Evolutionary conservation across 1,139 yeast genomes (phyloP).

Genomic region (Taphrina communis): DNA sequence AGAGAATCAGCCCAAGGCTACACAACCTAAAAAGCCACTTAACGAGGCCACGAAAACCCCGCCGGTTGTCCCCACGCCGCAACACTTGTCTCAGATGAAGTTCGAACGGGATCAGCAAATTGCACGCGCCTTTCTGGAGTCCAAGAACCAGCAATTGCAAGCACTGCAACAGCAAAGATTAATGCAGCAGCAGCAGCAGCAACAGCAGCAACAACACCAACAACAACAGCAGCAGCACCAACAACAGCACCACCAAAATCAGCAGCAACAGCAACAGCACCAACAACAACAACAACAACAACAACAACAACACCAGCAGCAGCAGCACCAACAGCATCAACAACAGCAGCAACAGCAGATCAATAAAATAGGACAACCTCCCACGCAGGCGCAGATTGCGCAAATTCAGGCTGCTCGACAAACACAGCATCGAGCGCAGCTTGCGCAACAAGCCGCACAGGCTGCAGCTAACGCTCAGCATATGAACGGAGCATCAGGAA

Average conservation of each 20-base stretch:
- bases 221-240: constrained; percentile 25
- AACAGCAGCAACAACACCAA: constrained; percentile 48
- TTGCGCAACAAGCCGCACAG: constrained; percentile 46
- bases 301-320: constrained; percentile 40
- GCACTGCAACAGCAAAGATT: constrained; percentile 42
- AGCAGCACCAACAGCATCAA: constrained; percentile 68
- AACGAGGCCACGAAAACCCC: constrained; percentile 35
- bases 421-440: constrained; percentile 22
- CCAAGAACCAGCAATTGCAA: constrained; percentile 52
- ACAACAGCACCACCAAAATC: constrained; percentile 44
- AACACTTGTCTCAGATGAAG: constrained; percentile 79
- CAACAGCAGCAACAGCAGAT: constrained; percentile 76
- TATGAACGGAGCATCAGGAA: constrained; percentile 12
- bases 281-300: constrained; percentile 51
- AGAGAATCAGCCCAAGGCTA: constrained; percentile 49
- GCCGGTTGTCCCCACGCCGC: constrained; percentile 68
- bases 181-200: constrained; percentile 42
- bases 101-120: constrained; percentile 83
- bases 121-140: constrained; percentile 71
- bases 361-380: constrained; percentile 45
- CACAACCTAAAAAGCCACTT: constrained; percentile 24
- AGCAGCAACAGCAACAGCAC: constrained; percentile 51
- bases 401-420: constrained; percentile 29
- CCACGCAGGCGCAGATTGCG: constrained; percentile 25
- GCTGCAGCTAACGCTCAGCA: constrained; percentile 36